phyloP scores from a whole-genome alignment of 768 basidiomycete genomes.

The Lactarius sp. region DNA sequence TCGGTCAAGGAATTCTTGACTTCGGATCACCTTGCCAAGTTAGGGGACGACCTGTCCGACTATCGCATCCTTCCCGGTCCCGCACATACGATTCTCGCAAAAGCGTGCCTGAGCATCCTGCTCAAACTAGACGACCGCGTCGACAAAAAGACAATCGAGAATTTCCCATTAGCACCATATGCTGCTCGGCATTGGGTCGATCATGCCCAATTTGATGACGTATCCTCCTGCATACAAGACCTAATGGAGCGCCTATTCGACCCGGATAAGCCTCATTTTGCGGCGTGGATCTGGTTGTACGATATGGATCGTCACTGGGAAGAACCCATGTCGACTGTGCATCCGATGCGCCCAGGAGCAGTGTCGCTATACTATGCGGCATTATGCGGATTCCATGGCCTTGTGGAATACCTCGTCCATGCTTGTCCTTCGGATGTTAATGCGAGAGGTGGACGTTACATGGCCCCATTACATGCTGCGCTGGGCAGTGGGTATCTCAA shows the following conservation, averaged over 20 bases:
- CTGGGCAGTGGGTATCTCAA: not conserved
- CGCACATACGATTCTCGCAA: constrained; percentile 7
- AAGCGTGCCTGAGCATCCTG: not conserved
- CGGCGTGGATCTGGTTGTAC: constrained; percentile 12
- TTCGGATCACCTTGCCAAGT: not conserved
- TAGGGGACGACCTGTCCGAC: not conserved
- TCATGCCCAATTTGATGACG: not conserved
- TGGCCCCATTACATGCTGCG: not conserved
- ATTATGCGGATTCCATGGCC: constrained; percentile 5
- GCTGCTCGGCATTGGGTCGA: constrained; percentile 14
- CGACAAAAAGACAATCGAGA: not conserved
- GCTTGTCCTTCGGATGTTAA: not conserved
- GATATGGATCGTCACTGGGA: constrained; percentile 5
- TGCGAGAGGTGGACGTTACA: not conserved
- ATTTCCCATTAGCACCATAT: not conserved
- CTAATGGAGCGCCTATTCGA: constrained; percentile 6
- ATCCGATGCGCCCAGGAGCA: not conserved
- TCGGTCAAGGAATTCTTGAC: constrained; percentile 20
- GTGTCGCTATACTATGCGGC: constrained; percentile 6
- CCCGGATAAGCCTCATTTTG: not conserved
- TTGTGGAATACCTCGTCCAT: constrained; percentile 2
- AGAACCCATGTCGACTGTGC: not conserved
- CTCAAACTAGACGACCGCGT: constrained; percentile 5
- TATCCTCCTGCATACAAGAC: not conserved
- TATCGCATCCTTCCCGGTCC: constrained; percentile 5